Conservation (phyloP, 306 rosid species). For the Medicago lupulina region DNA sequence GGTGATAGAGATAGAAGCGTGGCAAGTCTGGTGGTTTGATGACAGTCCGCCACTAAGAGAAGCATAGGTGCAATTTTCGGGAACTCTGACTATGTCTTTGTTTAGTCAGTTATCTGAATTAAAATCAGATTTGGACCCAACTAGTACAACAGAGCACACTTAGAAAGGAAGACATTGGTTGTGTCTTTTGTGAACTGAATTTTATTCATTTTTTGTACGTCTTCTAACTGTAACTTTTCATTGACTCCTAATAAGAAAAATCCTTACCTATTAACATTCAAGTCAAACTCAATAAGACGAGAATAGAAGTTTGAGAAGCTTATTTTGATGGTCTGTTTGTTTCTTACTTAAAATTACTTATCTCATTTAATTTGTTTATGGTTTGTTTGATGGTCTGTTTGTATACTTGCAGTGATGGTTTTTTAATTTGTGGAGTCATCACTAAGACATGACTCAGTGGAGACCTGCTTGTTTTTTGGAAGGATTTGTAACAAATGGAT, state of each 20-base stretch:
- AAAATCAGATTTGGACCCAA: neutral
- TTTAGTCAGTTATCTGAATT: neutral
- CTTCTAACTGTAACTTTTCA: neutral
- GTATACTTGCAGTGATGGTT: neutral
- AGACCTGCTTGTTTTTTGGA: neutral
- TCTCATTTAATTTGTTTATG: neutral
- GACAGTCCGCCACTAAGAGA: neutral
- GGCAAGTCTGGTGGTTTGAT: constrained; percentile 24
- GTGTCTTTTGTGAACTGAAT: neutral
- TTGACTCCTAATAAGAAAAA: neutral
- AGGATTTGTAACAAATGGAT: neutral
- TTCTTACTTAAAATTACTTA: neutral
- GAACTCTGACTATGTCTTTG: neutral
- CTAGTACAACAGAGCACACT: neutral
- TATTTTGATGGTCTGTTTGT: neutral
- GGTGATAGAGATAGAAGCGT: constrained; percentile 8
- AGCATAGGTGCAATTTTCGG: neutral
- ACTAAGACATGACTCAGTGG: neutral
- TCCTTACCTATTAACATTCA: no score
- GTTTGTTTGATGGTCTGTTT: neutral
- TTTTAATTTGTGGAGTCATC: neutral
- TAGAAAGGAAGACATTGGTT: neutral
- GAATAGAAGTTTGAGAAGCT: neutral
- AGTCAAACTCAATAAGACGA: no score
- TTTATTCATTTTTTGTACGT: neutral